phyloP scores from a whole-genome alignment of 768 basidiomycete genomes.

The Macrolepiota dolichaula region DNA sequence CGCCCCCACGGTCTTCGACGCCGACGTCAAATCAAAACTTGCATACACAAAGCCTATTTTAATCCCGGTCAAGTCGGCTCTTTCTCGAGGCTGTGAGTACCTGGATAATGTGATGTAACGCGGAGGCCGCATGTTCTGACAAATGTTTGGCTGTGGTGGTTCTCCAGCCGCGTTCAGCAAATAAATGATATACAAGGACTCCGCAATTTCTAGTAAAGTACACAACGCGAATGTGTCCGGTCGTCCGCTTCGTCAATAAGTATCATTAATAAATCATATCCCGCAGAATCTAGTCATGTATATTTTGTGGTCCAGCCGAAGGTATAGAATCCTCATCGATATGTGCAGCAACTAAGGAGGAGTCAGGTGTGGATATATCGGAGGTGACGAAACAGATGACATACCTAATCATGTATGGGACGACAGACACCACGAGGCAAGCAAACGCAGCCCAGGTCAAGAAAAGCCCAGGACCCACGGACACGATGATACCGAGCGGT shows the following conservation, averaged over 20 bases:
- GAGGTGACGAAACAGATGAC: not conserved
- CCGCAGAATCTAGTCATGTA: slow-evolving; percentile 5
- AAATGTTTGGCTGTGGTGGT: not conserved
- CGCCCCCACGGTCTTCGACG: not conserved
- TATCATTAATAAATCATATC: slow-evolving; percentile 10
- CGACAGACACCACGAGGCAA: slow-evolving; percentile 56
- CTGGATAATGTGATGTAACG: not conserved
- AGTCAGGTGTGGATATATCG: not conserved
- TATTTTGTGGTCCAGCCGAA: slow-evolving; percentile 8
- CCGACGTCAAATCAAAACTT: not conserved
- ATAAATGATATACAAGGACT: not conserved
- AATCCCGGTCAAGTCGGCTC: not conserved
- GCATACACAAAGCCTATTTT: not conserved
- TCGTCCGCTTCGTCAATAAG: slow-evolving; percentile 7
- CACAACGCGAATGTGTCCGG: not conserved
- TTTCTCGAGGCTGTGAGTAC: not conserved
- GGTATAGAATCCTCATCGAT: slow-evolving; percentile 49
- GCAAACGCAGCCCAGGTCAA: slow-evolving; percentile 76
- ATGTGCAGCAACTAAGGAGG: slow-evolving; percentile 68
- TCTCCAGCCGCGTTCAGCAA: not conserved
- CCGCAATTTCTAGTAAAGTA: not conserved
- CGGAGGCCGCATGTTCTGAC: not conserved
- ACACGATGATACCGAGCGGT: slow-evolving; percentile 60
- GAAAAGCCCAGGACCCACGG: slow-evolving; percentile 59
- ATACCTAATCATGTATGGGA: slow-evolving; percentile 79